Conservation (phyloP, 2,329 filamentous ascomycete genomes). For the Aspergillus alliaceus region DNA sequence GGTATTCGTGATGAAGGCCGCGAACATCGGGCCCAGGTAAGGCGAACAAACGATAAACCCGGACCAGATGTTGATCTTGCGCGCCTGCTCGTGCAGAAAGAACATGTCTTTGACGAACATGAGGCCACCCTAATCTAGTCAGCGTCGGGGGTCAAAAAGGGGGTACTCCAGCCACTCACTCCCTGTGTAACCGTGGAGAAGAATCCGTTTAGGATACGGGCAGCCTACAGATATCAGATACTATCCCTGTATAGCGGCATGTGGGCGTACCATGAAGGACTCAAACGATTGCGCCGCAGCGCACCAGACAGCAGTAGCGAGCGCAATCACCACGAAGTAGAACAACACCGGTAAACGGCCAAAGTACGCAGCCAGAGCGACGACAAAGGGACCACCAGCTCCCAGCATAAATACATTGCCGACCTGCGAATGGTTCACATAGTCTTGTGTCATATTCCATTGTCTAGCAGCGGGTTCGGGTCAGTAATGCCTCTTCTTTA, state of each 20-base stretch:
- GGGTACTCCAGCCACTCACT: conserved; percentile 17
- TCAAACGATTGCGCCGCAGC: conserved; percentile 38
- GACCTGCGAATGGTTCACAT: conserved; percentile 42
- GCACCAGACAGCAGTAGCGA: conserved; percentile 42
- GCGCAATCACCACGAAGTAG: conserved; percentile 37
- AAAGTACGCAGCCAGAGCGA: conserved; percentile 44
- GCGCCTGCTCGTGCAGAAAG: conserved; percentile 41
- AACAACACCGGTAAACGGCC: conserved; percentile 48
- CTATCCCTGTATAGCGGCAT: accelerated
- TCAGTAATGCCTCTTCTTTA: no score
- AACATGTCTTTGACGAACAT: conserved; percentile 48
- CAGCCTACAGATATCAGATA: conserved; percentile 24
- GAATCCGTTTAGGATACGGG: conserved; percentile 47
- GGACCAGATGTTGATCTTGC: conserved; percentile 43
- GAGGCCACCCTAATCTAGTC: conserved; percentile 32
- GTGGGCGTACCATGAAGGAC: conserved; percentile 30
- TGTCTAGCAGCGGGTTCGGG: conserved; percentile 12
- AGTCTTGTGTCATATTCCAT: conserved; percentile 39
- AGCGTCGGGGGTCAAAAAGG: background rate
- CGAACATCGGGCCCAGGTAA: conserved; percentile 33
- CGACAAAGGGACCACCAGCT: conserved; percentile 41
- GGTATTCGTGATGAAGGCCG: conserved; percentile 39
- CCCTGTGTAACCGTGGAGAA: conserved; percentile 45
- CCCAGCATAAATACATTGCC: conserved; percentile 49
- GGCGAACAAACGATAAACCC: conserved; percentile 37